Evolutionary conservation across 257 asterid species (phyloP).

Genomic region (Lycium ferocissimum): DNA sequence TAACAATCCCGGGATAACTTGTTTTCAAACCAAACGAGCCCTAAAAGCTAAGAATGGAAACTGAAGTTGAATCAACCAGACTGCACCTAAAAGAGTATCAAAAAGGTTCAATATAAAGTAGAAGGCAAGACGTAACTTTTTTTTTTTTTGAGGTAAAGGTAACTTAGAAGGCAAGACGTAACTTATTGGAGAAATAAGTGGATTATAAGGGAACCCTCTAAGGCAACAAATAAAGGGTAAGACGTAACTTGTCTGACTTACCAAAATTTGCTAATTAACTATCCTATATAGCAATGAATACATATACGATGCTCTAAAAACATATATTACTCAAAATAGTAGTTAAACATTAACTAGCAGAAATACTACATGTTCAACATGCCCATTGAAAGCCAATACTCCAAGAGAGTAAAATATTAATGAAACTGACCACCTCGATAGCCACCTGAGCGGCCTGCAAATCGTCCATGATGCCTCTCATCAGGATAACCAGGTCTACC

Average conservation of each 20-base stretch:
- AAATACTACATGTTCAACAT: slow-evolving; percentile 19
- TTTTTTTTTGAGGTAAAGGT: too few relatives aligned
- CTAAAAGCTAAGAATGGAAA: background rate
- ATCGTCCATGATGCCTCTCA: slow-evolving; percentile 89
- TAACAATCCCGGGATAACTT: too few relatives aligned
- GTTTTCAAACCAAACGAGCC: too few relatives aligned
- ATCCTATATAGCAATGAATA: background rate
- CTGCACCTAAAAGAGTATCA: slow-evolving; percentile 3
- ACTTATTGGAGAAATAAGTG: background rate
- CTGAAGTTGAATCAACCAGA: background rate
- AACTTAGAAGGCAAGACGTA: too few relatives aligned
- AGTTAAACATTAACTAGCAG: background rate
- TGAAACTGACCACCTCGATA: slow-evolving; percentile 64
- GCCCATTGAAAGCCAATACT: background rate
- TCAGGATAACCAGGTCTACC: slow-evolving; percentile 81
- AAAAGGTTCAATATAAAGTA: background rate
- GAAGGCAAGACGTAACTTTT: too few relatives aligned
- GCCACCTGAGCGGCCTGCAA: slow-evolving; percentile 79
- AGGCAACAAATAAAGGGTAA: background rate
- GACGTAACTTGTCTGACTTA: background rate
- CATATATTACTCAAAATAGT: background rate
- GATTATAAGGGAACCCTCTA: background rate
- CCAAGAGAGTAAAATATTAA: slow-evolving; percentile 34
- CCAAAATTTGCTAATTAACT: background rate
- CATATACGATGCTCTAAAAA: background rate